phyloP scores from a whole-genome alignment of 805 yeast species.

The Pichia cabralensis region DNA sequence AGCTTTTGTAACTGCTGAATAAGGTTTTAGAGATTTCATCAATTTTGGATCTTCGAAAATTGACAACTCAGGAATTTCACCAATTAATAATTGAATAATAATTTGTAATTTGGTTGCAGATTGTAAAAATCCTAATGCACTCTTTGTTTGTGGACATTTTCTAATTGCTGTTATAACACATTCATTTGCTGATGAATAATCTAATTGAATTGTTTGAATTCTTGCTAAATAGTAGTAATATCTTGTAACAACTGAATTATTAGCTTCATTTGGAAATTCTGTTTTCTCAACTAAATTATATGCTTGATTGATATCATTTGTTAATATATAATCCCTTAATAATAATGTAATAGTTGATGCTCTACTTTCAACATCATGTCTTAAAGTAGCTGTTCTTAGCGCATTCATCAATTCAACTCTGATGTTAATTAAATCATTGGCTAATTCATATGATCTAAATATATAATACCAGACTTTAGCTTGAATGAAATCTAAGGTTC shows the following conservation, averaged over 20 bases:
- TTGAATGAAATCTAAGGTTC: constrained; percentile 75
- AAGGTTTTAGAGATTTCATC: constrained; percentile 62
- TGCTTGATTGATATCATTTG: constrained; percentile 81
- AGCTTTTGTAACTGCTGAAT: constrained; percentile 79
- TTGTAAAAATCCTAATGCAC: constrained; percentile 81
- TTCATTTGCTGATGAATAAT: constrained; percentile 84
- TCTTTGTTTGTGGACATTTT: constrained; percentile 86
- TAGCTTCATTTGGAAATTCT: constrained; percentile 73
- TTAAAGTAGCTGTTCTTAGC: constrained; percentile 78
- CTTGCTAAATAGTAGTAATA: constrained; percentile 87
- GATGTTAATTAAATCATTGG: constrained; percentile 41
- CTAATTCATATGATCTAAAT: constrained; percentile 64
- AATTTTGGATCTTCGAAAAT: constrained; percentile 58
- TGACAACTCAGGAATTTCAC: constrained; percentile 89
- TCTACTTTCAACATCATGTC: constrained; percentile 88
- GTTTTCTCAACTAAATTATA: constrained; percentile 82
- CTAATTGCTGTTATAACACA: constrained; percentile 90
- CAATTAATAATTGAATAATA: constrained; percentile 85
- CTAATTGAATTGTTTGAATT: constrained; percentile 83
- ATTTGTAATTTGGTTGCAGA: constrained; percentile 82
- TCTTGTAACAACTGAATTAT: constrained; percentile 80
- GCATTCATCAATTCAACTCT: constrained; percentile 64
- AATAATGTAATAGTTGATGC: constrained; percentile 81
- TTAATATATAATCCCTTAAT: constrained; percentile 65
- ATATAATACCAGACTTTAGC: constrained; percentile 94